Evolutionary conservation across 2,329 filamentous ascomycete species (phyloP).

Genomic region (Graphiopsis chlorocephala): DNA sequence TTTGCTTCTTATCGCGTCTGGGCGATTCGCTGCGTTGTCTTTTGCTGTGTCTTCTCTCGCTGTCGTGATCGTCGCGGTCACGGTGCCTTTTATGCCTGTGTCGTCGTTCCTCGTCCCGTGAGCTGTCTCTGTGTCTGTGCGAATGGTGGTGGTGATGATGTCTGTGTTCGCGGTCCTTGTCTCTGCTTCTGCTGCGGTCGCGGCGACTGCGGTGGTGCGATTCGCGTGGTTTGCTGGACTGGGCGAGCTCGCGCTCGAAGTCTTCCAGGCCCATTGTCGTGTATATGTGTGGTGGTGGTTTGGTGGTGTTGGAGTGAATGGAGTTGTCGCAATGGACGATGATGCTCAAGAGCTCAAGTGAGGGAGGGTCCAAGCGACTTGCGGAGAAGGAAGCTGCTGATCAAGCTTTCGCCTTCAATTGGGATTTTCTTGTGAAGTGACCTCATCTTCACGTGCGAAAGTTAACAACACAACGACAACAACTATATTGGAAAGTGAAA

Average conservation of each 20-base stretch:
- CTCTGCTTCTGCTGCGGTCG: slow-evolving; percentile 19
- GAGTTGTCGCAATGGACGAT: slow-evolving; percentile 13
- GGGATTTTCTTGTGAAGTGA: slow-evolving; percentile 14
- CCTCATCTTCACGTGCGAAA: slow-evolving; percentile 16
- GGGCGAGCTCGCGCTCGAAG: slow-evolving; percentile 74
- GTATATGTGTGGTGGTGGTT: background rate
- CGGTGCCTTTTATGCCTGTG: slow-evolving; percentile 66
- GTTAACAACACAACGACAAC: background rate
- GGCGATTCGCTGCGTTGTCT: slow-evolving; percentile 32
- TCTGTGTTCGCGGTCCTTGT: slow-evolving; percentile 36
- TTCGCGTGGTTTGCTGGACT: slow-evolving; percentile 54
- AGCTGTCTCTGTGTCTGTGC: slow-evolving; percentile 43
- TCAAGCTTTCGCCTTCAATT: slow-evolving; percentile 5
- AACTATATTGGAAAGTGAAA: background rate
- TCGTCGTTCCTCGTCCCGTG: slow-evolving; percentile 28
- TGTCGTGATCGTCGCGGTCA: slow-evolving; percentile 44
- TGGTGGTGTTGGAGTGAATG: background rate
- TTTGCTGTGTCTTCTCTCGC: slow-evolving; percentile 31
- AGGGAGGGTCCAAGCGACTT: slow-evolving; percentile 7
- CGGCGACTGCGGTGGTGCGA: slow-evolving; percentile 11
- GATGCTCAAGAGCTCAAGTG: background rate
- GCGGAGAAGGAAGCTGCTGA: slow-evolving; percentile 12
- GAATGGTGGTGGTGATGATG: slow-evolving; percentile 43
- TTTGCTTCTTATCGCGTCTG: slow-evolving; percentile 32
- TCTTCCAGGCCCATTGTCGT: slow-evolving; percentile 60